Evolutionary conservation across 2,329 filamentous ascomycete species (phyloP), one percentile per base, ranked within the genome.

Genomic region (Trichoderma sp.): DNA sequence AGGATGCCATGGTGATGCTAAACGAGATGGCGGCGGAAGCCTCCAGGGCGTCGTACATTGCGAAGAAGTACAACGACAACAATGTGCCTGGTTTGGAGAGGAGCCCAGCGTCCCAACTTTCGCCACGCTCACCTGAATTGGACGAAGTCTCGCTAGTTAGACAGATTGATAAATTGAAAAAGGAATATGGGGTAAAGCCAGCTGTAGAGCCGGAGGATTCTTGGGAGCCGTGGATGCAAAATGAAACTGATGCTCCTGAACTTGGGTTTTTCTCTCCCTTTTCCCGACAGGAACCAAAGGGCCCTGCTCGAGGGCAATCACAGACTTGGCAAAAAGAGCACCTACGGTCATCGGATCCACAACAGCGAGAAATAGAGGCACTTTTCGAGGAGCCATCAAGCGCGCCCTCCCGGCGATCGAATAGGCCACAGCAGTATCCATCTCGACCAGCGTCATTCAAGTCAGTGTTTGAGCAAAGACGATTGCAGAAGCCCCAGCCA

Each of bases 1-100:
- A 10, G 16, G 7, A 14, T 21, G 40, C 35, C 6, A 1, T 63
- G 31, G 27, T 19, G 14, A 4, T 24, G 14, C 27, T 37, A 8
- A 67, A 67, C n/a, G 29, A 59, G 5, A 7, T n/a, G 40, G 55
- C 63, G n/a, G 55, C 37, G 37, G 29, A 59, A 31, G 53, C 55
- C 21, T 59, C 40, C 11, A 67, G 63, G 29, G 63, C 63, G 35
- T 49, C 37, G 19, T 40, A 67, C 19, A 31, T 47, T 49, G 40
- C 40, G 31, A 52, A 7, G 4, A 37, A 52, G 27, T 49, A 16
- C 31, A 19, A 43, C 40, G 40, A 43, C 55, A 27, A 19, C 29
- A 6, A 27, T 29, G 33, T 27, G 16, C 6, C 19, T 61, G 49
- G 21, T 14, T 43, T 55, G 14, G 49, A 43, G 24, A 64, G 37